Evolutionary conservation across 441 rosid genomes (phyloP).

Genomic region (Kokia cookei): DNA sequence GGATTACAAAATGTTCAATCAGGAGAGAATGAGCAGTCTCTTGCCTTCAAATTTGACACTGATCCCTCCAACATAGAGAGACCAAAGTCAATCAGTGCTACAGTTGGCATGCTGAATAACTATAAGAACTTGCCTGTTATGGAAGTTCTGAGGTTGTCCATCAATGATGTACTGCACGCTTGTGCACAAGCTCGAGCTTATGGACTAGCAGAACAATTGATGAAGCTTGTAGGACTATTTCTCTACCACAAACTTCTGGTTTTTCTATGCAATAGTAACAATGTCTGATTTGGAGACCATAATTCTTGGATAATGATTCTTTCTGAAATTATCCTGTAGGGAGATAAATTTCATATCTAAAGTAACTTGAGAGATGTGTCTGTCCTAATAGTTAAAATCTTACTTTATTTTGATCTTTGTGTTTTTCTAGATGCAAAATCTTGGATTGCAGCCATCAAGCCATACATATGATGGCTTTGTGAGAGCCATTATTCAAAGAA

Average conservation of each 20-base stretch:
- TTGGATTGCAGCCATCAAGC: conserved; percentile 68
- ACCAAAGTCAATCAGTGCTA: conserved; percentile 17
- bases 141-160: conserved; percentile 51
- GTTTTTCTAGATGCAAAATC: conserved; percentile 56
- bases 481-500: conserved; percentile 48
- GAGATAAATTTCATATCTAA: background rate
- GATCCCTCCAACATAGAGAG: conserved; percentile 13
- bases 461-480: conserved; percentile 58
- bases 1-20: conserved; percentile 28
- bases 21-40: conserved; percentile 23
- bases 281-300: background rate
- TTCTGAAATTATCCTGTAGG: background rate
- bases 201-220: conserved; percentile 63
- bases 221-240: conserved; percentile 52
- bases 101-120: conserved; percentile 14
- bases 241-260: background rate
- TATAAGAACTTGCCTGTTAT: conserved; percentile 14
- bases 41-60: conserved; percentile 18
- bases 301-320: background rate
- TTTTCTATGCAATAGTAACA: background rate
- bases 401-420: background rate
- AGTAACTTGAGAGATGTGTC: background rate
- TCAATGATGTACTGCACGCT: conserved; percentile 50
- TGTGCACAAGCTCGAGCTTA: conserved; percentile 55
- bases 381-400: background rate